Evolutionary conservation across 768 basidiomycete genomes (phyloP), one percentile per base, ranked within the genome.

Genomic region (Lentinula aciculospora): DNA sequence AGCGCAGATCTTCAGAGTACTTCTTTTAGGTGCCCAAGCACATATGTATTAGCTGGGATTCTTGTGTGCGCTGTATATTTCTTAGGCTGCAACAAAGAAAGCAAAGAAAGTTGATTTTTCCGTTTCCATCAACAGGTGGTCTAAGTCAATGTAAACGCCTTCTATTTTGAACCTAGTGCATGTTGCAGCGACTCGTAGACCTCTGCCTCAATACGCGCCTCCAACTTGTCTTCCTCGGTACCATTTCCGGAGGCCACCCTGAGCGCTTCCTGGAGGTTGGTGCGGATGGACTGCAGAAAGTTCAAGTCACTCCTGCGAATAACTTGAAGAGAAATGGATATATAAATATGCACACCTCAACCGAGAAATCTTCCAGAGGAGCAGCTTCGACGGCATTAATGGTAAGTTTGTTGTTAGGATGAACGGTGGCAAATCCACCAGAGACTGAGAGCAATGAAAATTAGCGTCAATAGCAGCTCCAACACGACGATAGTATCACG

Each of bases 371-470:
- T 57, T 95, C 94, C 37, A 98, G 76, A 21, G 93, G 86, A 58
- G 94, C 95, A 60, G 91, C 97, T 79, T 99, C 97, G 46, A 99
- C 87, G 58, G 89, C 94, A 75, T 98, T 99, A 70, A 99, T 89
- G 39, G 97, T 98, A 60, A 98, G 77, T 63, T 83, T 87, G 82
- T 98, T 99, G 76, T 95, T 94, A 34, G 94, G 93, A 74, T 99
- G 97, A 39, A 99, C 92, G 59, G 91, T 98, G 54, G 97, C 95
- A 71, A 99, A 98, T 55, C 97, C 97, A 58, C 93, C 88, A 55
- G 95, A 97, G 32, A 92, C 97, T 99, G 65, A 7, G 19, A 25
- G 32, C 61, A 55, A 29, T 60, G 48, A 40, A 15, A 29, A 53
- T 15, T 29, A 15, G 32, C n/a, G 55, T 13, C 34, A 13, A 56